Base-by-base conservation (phyloP, 441 rosid species). In the Theobroma grandiflorum region DNA sequence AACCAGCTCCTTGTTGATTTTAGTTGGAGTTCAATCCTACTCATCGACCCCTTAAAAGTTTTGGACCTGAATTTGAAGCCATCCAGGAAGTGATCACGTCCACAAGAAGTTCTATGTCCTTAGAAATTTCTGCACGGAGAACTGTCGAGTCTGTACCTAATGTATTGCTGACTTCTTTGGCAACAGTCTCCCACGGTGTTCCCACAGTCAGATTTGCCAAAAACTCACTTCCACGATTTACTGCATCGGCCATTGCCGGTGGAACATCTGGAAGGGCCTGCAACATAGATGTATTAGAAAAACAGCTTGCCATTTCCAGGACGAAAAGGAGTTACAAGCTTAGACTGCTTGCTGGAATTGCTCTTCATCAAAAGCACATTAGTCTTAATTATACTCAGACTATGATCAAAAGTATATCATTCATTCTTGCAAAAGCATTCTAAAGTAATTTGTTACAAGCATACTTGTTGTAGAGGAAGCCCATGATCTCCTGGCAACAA, bases 171-270 rank as follows among this genome's bases (percentile, higher is more conserved):
- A 96, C 95, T 82, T 96, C 99, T 88, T 93, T 96, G 77, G 96
- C 95, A 77, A 95, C 90, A 6, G 91, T 83, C 86, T 95, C 99
- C 99, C 98, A 96, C 0, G 98, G 98, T 35, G 99, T 96, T 33
- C 99, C 99, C 0, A 79, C 92, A 5, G 96, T 88, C 78, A 96
- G 85, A 84, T 90, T 96, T 0, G 94, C 92, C 38, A 96, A 73
- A 72, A 96, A 81, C 83, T 95, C 96, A 59, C 98, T 90, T 82
- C 98, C 97, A 40, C 92, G 88, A 49, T 92, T 95, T 67, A 95
- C 97, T 4, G 98, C 99, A 61, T 95, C 94, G 14, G 95, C 98
- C 98, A 96, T 92, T 85, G 95, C 94, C 26, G 99, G 99, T 53
- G 99, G 97, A 67, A 96, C 98, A 87, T 95, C 99, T 11, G 98